Percentiles rank a stretch among this genome's conserved stretches.
These are phyloP conservation scores for Pugionium cornutum DNA, from an alignment of 345 rosid genomes.

Conservation along the genomic window DNA sequence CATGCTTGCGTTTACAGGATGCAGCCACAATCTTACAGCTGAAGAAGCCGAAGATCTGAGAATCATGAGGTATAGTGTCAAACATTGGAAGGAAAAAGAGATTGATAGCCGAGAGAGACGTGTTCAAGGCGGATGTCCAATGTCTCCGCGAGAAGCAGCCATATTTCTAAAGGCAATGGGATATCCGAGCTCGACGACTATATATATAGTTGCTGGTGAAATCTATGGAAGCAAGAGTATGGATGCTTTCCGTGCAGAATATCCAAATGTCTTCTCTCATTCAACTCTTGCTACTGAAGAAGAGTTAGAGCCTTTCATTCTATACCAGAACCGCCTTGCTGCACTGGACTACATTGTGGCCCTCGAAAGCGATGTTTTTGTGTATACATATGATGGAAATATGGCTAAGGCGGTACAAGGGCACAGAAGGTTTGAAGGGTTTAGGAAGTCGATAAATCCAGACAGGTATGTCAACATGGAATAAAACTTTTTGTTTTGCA, in stretches of 20 bases:
- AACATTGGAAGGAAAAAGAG: constrained; percentile 99
- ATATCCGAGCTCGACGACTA: constrained; percentile 76
- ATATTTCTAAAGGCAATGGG: constrained; percentile 94
- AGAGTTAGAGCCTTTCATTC: constrained; percentile 72
- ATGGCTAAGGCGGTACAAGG: constrained; percentile 99
- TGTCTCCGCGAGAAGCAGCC: constrained; percentile 98
- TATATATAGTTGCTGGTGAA: constrained; percentile 92
- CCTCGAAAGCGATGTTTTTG: constrained; percentile 88
- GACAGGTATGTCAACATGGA: constrained; percentile 54
- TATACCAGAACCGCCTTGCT: constrained; percentile 88
- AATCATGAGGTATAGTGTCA: constrained; percentile 71
- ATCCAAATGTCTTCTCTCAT: constrained; percentile 83
- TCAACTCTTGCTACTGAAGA: constrained; percentile 73
- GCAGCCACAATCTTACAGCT: constrained; percentile 82
- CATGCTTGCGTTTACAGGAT: constrained; percentile 98
- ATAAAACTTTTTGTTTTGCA: neutral
- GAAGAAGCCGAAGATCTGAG: constrained; percentile 77
- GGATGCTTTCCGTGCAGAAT: constrained; percentile 70
- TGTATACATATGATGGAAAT: constrained; percentile 90
- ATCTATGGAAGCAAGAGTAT: constrained; percentile 82
- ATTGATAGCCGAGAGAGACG: constrained; percentile 69
- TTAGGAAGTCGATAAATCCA: constrained; percentile 80
- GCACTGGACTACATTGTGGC: constrained; percentile 91
- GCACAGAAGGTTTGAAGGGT: constrained; percentile 83
- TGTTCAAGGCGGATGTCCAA: constrained; percentile 89